Evolutionary conservation across 345 rosid species (phyloP), one percentile per base, ranked within the genome.

Genomic region (Carallia brachiata): DNA sequence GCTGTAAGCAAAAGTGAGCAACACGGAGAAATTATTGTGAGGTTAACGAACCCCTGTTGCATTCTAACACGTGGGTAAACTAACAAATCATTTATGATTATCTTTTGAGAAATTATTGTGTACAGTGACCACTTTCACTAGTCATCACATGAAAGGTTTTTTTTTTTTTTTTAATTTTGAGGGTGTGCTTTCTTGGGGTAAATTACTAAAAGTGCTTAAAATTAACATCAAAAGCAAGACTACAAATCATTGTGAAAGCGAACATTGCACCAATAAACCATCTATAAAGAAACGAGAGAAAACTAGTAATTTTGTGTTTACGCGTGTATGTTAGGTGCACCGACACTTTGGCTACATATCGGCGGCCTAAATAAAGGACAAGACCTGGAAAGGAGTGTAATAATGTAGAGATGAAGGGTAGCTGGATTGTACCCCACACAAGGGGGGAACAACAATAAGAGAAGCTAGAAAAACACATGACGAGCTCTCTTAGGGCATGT

Each of bases 311-410:
- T 37, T 27, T 36, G 1, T 31, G 28, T 16, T 8, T 17, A 1
- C 28, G 63, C 12, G 37, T 6, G 19, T 65, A 61, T 13, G n/a
- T 52, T 28, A 39, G 18, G 37, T 52, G 62, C 77, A 73, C 77
- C 77, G 77, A 73, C 77, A 66, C 72, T 32, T 61, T 31, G 32
- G 67, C 70, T 79, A 62, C 70, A 77, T 79, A n/a, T n/a, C 71
- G 85, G 79, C 85, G 84, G 84, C 61, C 76, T 52, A 58, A 68
- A 75, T 52, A 58, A 68, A 75, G 57, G 82, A 85, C 84, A 61
- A 61, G 54, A 12, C 36, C 62, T 52, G 5, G n/a, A 30, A 30
- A 7, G 10, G 39, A 52, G 8, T 52, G 36, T 36, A 66, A 52
- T 66, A 44, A 52, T 34, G 36, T n/a, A 6, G 64, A 44, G 58